phyloP scores from a whole-genome alignment of 2,329 filamentous ascomycete genomes.

The Sporothrix euskadiensis region DNA sequence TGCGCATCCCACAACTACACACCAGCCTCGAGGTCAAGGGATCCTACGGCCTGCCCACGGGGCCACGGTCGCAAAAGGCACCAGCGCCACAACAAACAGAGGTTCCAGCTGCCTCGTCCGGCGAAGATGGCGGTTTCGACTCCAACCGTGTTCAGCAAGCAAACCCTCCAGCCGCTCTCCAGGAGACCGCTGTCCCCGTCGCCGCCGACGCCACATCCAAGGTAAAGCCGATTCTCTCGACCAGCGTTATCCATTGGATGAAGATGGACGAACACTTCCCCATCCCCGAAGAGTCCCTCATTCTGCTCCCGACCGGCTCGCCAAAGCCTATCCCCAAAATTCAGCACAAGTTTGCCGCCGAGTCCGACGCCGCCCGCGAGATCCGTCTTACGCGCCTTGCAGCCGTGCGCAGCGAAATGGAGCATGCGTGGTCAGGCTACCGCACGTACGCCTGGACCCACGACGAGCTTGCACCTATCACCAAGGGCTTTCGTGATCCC shows the following conservation, averaged over 20 bases:
- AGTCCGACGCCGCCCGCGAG: constrained; percentile 60
- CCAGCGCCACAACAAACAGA: constrained; percentile 28
- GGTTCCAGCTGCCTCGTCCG: not conserved
- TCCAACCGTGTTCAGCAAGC: constrained; percentile 31
- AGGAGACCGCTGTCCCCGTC: constrained; percentile 17
- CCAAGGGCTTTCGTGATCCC: constrained; percentile 67
- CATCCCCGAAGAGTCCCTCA: constrained; percentile 67
- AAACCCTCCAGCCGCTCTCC: not conserved
- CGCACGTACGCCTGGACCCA: constrained; percentile 77
- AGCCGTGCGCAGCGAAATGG: constrained; percentile 71
- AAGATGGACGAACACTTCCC: constrained; percentile 77
- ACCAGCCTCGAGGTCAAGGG: constrained; percentile 36
- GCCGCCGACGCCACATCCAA: not conserved
- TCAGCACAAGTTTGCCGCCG: constrained; percentile 69
- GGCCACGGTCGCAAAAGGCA: not conserved
- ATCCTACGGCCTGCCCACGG: constrained; percentile 37
- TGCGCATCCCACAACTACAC: constrained; percentile 38
- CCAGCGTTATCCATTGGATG: constrained; percentile 64
- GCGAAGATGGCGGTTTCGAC: not conserved
- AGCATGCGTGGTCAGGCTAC: constrained; percentile 81
- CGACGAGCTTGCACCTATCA: constrained; percentile 79
- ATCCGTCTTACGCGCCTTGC: constrained; percentile 65
- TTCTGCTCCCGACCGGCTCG: constrained; percentile 70
- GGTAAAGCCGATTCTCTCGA: constrained; percentile 26
- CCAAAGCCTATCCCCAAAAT: constrained; percentile 72